phyloP scores from a whole-genome alignment of 805 yeast genomes.

The Starmerella asiatica region DNA sequence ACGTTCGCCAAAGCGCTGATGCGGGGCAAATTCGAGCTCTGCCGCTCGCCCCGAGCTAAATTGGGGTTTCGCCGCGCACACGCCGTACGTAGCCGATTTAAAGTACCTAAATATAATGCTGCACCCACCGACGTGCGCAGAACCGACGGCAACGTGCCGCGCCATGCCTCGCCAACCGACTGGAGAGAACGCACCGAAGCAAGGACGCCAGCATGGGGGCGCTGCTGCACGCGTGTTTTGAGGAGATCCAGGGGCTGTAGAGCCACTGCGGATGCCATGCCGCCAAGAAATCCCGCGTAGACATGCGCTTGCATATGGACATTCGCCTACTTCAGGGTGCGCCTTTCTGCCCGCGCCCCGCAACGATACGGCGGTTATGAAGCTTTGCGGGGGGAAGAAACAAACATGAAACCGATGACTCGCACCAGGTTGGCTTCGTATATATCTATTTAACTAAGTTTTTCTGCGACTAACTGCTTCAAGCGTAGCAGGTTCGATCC shows the following conservation, averaged over 20 bases:
- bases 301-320: constrained; percentile 37
- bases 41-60: constrained; percentile 3
- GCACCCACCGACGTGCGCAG: constrained; percentile 83
- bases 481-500: too few relatives aligned
- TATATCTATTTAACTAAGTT: too few relatives aligned
- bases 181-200: constrained; percentile 16
- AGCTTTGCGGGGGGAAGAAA: too few relatives aligned
- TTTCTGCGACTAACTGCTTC: too few relatives aligned
- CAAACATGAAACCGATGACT: too few relatives aligned
- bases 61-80: neutral
- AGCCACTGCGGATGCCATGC: constrained; percentile 62
- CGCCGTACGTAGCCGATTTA: constrained; percentile 34
- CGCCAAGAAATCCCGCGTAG: constrained; percentile 72
- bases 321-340: too few relatives aligned
- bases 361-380: too few relatives aligned
- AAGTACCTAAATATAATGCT: constrained; percentile 64
- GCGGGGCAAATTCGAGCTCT: constrained; percentile 42
- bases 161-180: constrained; percentile 39
- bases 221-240: constrained; percentile 75
- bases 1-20: constrained; percentile 58
- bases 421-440: too few relatives aligned
- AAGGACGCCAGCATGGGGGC: constrained; percentile 19
- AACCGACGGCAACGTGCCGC: constrained; percentile 88
- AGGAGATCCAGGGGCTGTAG: constrained; percentile 82
- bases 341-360: too few relatives aligned